phyloP scores from a whole-genome alignment of 768 basidiomycete species.

The Pholiota conissans region DNA sequence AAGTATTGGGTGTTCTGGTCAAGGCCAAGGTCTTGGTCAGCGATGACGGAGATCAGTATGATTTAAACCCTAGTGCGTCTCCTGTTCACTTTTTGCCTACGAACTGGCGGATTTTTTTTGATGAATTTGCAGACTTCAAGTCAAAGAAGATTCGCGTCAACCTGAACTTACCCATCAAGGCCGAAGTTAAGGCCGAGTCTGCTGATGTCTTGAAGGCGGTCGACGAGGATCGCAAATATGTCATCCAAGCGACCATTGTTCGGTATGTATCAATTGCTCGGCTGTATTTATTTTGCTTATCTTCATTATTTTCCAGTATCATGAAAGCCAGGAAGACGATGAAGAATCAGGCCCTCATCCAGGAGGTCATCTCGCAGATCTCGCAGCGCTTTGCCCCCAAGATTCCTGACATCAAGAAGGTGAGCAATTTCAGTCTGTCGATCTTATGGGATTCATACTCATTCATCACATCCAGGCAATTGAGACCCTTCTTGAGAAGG shows the following conservation, averaged over 20 bases:
- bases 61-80: slow-evolving; percentile 74
- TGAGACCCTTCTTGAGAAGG: slow-evolving; percentile 90
- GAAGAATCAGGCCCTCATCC: slow-evolving; percentile 90
- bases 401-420: slow-evolving; percentile 97
- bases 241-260: slow-evolving; percentile 93
- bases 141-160: slow-evolving; percentile 94
- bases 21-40: slow-evolving; percentile 90
- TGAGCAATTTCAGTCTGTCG: slow-evolving; percentile 22
- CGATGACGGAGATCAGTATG: slow-evolving; percentile 87
- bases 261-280: slow-evolving; percentile 40
- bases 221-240: slow-evolving; percentile 95
- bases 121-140: slow-evolving; percentile 68
- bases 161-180: slow-evolving; percentile 89
- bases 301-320: slow-evolving; percentile 48
- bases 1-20: slow-evolving; percentile 67
- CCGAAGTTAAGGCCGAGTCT: slow-evolving; percentile 90
- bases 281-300: background rate
- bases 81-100: background rate
- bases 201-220: slow-evolving; percentile 90
- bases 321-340: slow-evolving; percentile 96
- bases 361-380: slow-evolving; percentile 89
- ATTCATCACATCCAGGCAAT: slow-evolving; percentile 59
- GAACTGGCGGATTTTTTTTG: background rate
- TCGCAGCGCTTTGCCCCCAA: slow-evolving; percentile 88
- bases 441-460: slow-evolving; percentile 7